Conservation (phyloP, 495 filamentous ascomycete species). For the Haplographium delicatum region DNA sequence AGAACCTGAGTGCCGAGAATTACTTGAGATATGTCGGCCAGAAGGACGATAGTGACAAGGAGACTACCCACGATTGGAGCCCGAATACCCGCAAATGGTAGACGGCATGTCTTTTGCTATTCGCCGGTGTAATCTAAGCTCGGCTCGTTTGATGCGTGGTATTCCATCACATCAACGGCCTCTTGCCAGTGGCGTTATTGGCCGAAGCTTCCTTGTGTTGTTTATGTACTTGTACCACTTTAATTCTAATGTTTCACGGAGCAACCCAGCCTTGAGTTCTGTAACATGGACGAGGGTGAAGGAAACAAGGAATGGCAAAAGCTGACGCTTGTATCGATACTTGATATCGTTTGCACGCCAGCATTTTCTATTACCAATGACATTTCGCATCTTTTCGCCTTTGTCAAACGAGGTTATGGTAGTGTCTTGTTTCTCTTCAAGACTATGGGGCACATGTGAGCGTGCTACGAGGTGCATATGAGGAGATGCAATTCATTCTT, state of each 20-base stretch:
- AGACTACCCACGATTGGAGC: too few relatives aligned
- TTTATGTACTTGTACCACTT: too few relatives aligned
- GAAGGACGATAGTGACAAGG: constrained; percentile 19
- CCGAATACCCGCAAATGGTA: too few relatives aligned
- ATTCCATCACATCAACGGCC: too few relatives aligned
- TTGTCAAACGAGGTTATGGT: not conserved
- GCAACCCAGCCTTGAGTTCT: too few relatives aligned
- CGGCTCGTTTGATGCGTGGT: too few relatives aligned
- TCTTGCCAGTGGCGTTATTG: too few relatives aligned
- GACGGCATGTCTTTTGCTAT: too few relatives aligned
- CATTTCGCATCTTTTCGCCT: not conserved
- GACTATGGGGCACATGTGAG: not conserved
- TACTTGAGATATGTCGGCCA: constrained; percentile 16
- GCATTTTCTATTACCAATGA: not conserved
- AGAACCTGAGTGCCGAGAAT: constrained; percentile 14
- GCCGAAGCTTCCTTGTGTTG: too few relatives aligned
- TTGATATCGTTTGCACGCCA: constrained; percentile 5
- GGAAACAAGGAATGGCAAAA: not conserved
- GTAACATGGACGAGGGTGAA: too few relatives aligned
- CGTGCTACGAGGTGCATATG: not conserved
- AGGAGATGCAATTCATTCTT: not conserved
- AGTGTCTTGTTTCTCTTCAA: constrained; percentile 1
- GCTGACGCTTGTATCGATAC: constrained; percentile 8
- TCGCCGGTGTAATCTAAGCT: too few relatives aligned
- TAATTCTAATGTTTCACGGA: too few relatives aligned